Evolutionary conservation across 139 green algal genomes (phyloP).

Genomic region (Picochlorum sp.): DNA sequence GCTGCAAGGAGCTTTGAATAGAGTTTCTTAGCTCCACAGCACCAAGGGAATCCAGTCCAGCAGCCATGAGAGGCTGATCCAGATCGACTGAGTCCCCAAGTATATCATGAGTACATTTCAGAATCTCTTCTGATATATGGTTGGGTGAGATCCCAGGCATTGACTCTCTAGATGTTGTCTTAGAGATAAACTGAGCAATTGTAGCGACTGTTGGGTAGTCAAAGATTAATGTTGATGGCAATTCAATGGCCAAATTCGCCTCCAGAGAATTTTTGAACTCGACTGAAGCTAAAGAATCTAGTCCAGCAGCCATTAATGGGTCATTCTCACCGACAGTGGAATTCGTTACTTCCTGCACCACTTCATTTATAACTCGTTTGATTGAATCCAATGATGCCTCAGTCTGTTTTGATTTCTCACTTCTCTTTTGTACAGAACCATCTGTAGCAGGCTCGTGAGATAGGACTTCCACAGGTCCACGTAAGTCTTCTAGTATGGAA

Average conservation of each 20-base stretch:
- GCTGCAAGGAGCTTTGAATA: constrained; percentile 6
- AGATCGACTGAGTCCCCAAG: background rate
- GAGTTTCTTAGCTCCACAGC: background rate
- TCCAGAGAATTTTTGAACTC: constrained; percentile 20
- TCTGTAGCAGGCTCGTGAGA: background rate
- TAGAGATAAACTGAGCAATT: constrained; percentile 22
- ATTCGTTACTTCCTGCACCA: constrained; percentile 15
- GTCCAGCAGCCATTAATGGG: constrained; percentile 45
- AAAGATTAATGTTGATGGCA: constrained; percentile 39
- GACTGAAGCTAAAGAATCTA: constrained; percentile 40
- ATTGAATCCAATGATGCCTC: background rate
- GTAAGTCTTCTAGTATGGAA: background rate
- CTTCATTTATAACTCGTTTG: background rate
- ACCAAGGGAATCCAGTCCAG: constrained; percentile 36
- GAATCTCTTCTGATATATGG: background rate
- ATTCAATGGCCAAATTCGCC: constrained; percentile 21
- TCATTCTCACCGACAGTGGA: background rate
- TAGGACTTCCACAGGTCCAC: background rate
- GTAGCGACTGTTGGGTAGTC: constrained; percentile 40
- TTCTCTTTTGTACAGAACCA: too few species aligned
- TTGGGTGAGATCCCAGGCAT: background rate
- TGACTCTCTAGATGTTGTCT: constrained; percentile 4
- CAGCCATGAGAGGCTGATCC: constrained; percentile 35
- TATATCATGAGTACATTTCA: background rate
- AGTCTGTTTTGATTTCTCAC: too few species aligned